A percentile compares a stretch with the other conserved stretches of the same genome.
Evolutionary conservation across 768 basidiomycete species (phyloP).

Genomic region (Rubroboletus pulcherrimus): DNA sequence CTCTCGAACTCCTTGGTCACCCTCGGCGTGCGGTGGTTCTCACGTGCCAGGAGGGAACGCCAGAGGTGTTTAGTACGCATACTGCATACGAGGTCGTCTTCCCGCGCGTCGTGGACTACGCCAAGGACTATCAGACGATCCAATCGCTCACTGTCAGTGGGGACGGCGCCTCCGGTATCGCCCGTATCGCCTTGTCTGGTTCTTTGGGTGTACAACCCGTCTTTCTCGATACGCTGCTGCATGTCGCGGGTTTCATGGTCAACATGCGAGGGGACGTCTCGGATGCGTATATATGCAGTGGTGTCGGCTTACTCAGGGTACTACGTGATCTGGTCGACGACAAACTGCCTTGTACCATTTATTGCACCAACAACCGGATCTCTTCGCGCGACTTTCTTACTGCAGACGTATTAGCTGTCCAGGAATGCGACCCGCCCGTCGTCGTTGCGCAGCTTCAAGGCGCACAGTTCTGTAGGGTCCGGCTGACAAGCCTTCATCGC

Average conservation of each 20-base stretch:
- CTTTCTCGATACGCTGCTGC: slow-evolving; percentile 65
- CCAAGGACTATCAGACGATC: slow-evolving; percentile 54
- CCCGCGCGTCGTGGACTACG: slow-evolving; percentile 64
- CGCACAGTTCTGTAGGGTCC: slow-evolving; percentile 57
- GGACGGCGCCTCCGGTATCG: slow-evolving; percentile 49
- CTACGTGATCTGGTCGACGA: slow-evolving; percentile 42
- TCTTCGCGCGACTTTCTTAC: slow-evolving; percentile 44
- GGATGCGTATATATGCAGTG: slow-evolving; percentile 62
- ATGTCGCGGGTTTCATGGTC: slow-evolving; percentile 66
- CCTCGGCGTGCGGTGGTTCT: slow-evolving; percentile 34
- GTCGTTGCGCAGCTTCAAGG: slow-evolving; percentile 57
- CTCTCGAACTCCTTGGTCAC: slow-evolving; percentile 33
- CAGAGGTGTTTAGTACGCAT: slow-evolving; percentile 52
- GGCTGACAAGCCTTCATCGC: slow-evolving; percentile 46
- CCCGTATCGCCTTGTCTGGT: slow-evolving; percentile 42
- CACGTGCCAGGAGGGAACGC: slow-evolving; percentile 15
- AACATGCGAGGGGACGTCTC: slow-evolving; percentile 50
- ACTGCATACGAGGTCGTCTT: slow-evolving; percentile 66
- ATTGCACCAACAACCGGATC: slow-evolving; percentile 45
- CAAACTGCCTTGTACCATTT: slow-evolving; percentile 44
- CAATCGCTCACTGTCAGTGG: slow-evolving; percentile 47
- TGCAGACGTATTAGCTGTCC: slow-evolving; percentile 51
- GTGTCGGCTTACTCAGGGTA: slow-evolving; percentile 46
- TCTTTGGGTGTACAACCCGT: slow-evolving; percentile 47
- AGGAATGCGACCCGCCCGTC: slow-evolving; percentile 30